Conservation (phyloP, 768 basidiomycete species). For the Phaeotremella fagi region DNA sequence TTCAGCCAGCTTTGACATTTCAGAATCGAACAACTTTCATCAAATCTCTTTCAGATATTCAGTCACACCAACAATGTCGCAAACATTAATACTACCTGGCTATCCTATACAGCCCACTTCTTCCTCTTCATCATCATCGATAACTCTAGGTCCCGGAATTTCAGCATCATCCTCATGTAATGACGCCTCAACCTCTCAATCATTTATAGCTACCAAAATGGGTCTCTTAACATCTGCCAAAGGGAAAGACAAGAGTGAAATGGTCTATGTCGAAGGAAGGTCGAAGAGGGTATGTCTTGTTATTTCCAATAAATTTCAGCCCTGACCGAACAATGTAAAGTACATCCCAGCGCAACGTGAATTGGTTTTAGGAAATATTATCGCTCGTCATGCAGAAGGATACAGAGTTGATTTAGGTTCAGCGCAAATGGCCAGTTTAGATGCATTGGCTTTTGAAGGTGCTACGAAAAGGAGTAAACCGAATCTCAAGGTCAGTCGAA, state of each 20-base stretch:
- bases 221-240: slow-evolving; percentile 30
- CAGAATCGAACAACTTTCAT: no score
- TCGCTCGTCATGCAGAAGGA: slow-evolving; percentile 74
- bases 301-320: background rate
- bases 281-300: slow-evolving; percentile 61
- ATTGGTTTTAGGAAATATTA: slow-evolving; percentile 76
- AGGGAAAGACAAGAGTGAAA: slow-evolving; percentile 54
- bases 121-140: slow-evolving; percentile 48
- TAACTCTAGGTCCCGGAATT: slow-evolving; percentile 78
- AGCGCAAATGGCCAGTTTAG: slow-evolving; percentile 76
- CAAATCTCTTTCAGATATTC: background rate
- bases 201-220: slow-evolving; percentile 45
- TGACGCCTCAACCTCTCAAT: slow-evolving; percentile 31
- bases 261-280: slow-evolving; percentile 86
- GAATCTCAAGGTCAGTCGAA: slow-evolving; percentile 68
- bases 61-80: slow-evolving; percentile 52
- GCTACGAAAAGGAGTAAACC: slow-evolving; percentile 92
- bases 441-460: slow-evolving; percentile 90
- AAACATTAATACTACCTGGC: slow-evolving; percentile 68
- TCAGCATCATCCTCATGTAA: slow-evolving; percentile 54
- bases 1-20: no score
- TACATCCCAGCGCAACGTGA: slow-evolving; percentile 89
- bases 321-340: slow-evolving; percentile 51
- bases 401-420: slow-evolving; percentile 92
- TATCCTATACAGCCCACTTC: slow-evolving; percentile 62